Evolutionary conservation across 768 basidiomycete species (phyloP).

Genomic region (Arthromyces matolae): DNA sequence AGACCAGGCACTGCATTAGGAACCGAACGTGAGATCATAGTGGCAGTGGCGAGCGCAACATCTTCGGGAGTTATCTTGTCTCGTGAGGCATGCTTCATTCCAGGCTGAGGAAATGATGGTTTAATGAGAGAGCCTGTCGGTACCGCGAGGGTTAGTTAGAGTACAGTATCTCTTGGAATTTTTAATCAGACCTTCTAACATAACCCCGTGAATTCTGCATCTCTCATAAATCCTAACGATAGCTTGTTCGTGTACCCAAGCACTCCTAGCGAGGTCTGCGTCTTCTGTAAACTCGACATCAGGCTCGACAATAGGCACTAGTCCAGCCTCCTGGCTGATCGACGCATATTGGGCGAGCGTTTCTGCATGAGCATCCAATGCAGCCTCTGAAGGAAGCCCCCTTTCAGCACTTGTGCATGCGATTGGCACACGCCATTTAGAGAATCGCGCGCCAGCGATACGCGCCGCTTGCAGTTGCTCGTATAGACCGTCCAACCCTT

Average conservation of each 20-base stretch:
- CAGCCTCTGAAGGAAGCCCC: conserved; percentile 37
- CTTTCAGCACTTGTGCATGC: conserved; percentile 35
- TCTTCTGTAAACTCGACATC: conserved; percentile 50
- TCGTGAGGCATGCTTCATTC: conserved; percentile 38
- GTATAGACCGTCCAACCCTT: conserved; percentile 47
- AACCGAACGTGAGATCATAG: conserved; percentile 41
- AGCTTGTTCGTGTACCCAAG: conserved; percentile 43
- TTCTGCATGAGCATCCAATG: conserved; percentile 44
- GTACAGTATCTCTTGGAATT: too few species aligned
- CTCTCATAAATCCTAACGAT: conserved; percentile 43
- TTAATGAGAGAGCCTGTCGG: conserved; percentile 45
- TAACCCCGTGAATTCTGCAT: conserved; percentile 42
- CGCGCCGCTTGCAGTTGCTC: conserved; percentile 39
- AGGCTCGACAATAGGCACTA: conserved; percentile 52
- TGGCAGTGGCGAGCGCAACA: conserved; percentile 44
- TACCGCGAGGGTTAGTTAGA: neutral
- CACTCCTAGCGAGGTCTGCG: conserved; percentile 41
- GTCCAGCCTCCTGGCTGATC: conserved; percentile 46
- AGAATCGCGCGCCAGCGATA: conserved; percentile 44
- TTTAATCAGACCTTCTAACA: conserved; percentile 47
- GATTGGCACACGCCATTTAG: conserved; percentile 49
- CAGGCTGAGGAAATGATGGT: conserved; percentile 49
- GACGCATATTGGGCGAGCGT: conserved; percentile 46
- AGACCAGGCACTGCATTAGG: conserved; percentile 46
- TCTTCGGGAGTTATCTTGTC: conserved; percentile 33